Evolutionary conservation across 306 rosid species (phyloP), one percentile per base, ranked within the genome.

Genomic region (Ormosia emarginata): DNA sequence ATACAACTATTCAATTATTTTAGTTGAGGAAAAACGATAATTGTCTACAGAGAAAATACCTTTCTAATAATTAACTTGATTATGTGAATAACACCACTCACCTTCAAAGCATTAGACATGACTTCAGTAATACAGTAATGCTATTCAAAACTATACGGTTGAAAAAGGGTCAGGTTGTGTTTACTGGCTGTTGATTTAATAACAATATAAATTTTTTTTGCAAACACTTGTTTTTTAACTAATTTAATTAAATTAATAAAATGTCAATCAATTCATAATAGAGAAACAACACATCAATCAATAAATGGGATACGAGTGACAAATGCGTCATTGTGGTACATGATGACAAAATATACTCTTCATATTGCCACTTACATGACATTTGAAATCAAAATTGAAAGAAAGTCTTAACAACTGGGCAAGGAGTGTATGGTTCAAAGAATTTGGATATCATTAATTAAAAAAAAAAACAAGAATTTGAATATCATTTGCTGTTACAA

Each of bases 321-420:
- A 79, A 56, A 68, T 3, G 70, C 70, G 77, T 33, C 83, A 70
- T 57, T 9, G 46, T 79, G 82, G 49, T 67, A 52, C 11, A 68
- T 41, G 52, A 17, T 57, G 71, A 69, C 77, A 79, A 79, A 68
- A 68, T 57, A 32, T 67, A 49, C 69, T 40, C 43, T 40, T 53
- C 32, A 37, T 30, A 52, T 37, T 66, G 46, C 8, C 75, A 67
- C 82, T 14, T 14, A 30, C 8, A 33, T 56, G 33, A 52, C 6
- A 44, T 29, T 36, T 29, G 18, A 67, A 49, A 43, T 67, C 1
- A 71, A 41, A 30, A 34, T 71, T 1, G 64, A 68, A 67, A 57
- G 7, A 33, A 13, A 74, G 41, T 56, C 55, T 44, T 6, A 52
- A 18, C n/a, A 36, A 53, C 74, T 8, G 10, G 30, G 74, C 40